Conservation (phyloP, 2,329 filamentous ascomycete genomes). For the Colletotrichum karsti region DNA sequence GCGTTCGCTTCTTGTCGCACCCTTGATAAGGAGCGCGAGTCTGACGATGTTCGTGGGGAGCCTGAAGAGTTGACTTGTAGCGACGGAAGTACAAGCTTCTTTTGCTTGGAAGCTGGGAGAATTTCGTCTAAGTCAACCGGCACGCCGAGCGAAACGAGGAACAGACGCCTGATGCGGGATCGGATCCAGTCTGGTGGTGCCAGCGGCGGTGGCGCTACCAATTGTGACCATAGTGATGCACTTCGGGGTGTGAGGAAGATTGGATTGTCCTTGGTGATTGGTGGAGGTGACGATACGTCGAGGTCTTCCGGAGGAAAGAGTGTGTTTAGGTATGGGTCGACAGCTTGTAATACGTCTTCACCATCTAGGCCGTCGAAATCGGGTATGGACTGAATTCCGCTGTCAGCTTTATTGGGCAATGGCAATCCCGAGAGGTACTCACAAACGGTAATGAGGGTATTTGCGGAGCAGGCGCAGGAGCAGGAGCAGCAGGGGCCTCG, state of each 20-base stretch:
- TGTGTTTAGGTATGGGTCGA: conserved; percentile 72
- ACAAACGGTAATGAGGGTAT: conserved; percentile 54
- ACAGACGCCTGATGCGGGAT: conserved; percentile 91
- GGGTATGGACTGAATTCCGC: conserved; percentile 65
- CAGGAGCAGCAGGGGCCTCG: conserved; percentile 37
- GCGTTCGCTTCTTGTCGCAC: conserved; percentile 59
- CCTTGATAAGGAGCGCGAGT: conserved; percentile 58
- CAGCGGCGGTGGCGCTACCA: conserved; percentile 92
- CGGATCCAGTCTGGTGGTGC: conserved; percentile 98
- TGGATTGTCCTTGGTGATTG: conserved; percentile 63
- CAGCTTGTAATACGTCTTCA: conserved; percentile 67
- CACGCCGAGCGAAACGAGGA: conserved; percentile 94
- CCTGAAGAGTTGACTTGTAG: conserved; percentile 62
- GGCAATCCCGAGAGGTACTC: conserved; percentile 31
- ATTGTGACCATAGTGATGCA: conserved; percentile 93
- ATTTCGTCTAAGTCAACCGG: conserved; percentile 98
- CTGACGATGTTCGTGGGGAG: conserved; percentile 64
- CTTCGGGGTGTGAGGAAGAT: conserved; percentile 88
- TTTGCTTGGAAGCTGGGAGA: conserved; percentile 94
- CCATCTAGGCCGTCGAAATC: conserved; percentile 70
- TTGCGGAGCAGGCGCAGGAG: conserved; percentile 42
- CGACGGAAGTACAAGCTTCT: conserved; percentile 93
- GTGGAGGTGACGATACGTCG: conserved; percentile 58
- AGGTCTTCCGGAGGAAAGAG: conserved; percentile 70
- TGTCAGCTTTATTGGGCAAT: conserved; percentile 32